Evolutionary conservation across 371 early-diverging fungal species (phyloP), one percentile per base, ranked within the genome.

Genomic region (Saksenaea vasiformis): DNA sequence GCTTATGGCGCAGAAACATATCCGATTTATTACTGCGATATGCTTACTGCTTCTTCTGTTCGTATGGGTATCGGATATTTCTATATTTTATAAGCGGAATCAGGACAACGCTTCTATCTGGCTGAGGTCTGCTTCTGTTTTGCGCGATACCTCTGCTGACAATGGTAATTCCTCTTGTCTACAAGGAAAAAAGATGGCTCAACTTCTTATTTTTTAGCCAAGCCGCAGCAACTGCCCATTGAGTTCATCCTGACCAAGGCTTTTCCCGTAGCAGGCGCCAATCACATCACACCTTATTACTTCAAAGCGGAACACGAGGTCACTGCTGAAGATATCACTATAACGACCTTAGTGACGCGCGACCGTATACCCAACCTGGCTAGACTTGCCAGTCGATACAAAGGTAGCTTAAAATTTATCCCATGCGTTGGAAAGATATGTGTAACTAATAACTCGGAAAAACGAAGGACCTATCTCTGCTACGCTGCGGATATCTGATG

Each of bases 401-500:
- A 74, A 43, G 81, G 73, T 61, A 61, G 47, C 17, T 28, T 41
- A 22, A 47, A 10, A 22, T 47, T 47, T 31, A 31, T 19, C 51
- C 51, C 22, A 47, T 47, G 8, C 24, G 5, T 22, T 22, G 51
- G 22, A 7, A 22, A 19, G 22, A 47, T 22, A 22, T 47, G 51
- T 47, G 22, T n/a, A n/a, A n/a, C n/a, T n/a, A 47, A 17, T 22
- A 19, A 47, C 9, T 22, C 51, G 51, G 51, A 47, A 47, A 47
- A 47, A 65, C 34, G 22, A 19, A 69, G 71, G 83, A 0, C 88
- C 87, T 15, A 80, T 87, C 14, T 87, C 88, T 27, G 84, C 84
- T 47, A 76, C 83, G 8, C 71, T 87, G 27, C 87, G 87, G 61
- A 74, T 87, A 35, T 72, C 71, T 35, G 79, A 84, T 64, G 86